Percentiles rank a stretch among this genome's conserved stretches.
phyloP scores from a whole-genome alignment of 257 asterid species.

The Pogostemon cablin region DNA sequence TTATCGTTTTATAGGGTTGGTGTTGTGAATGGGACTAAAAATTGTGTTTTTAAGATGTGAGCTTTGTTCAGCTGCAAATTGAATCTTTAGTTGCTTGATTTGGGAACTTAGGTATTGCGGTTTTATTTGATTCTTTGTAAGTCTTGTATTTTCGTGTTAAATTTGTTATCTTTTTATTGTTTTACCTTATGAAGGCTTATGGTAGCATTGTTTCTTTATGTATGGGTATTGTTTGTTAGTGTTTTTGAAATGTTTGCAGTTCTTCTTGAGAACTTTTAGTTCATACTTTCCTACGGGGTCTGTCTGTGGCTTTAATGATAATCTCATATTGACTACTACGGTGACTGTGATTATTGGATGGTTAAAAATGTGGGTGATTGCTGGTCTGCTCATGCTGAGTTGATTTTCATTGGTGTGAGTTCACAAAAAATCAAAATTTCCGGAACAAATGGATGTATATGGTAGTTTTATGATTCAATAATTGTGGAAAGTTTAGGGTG shows the following conservation, averaged over 20 bases:
- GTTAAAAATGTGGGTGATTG: conserved; percentile 24
- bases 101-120: conserved; percentile 21
- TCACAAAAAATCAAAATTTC: not conserved
- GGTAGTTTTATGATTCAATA: not conserved
- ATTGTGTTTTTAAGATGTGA: conserved; percentile 15
- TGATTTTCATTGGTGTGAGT: not conserved
- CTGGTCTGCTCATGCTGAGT: conserved; percentile 21
- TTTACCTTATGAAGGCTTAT: not conserved
- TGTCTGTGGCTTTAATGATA: not conserved
- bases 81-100: conserved; percentile 20
- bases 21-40: conserved; percentile 25
- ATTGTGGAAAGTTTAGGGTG: conserved; percentile 8
- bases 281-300: not conserved
- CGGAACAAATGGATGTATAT: conserved; percentile 10
- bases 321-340: conserved; percentile 16
- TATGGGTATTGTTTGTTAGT: conserved; percentile 21
- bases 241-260: not conserved
- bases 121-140: not conserved
- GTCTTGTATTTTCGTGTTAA: conserved; percentile 18
- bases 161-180: not conserved
- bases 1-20: conserved; percentile 3
- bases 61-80: conserved; percentile 27
- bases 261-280: not conserved
- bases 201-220: not conserved
- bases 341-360: conserved; percentile 25